These are phyloP conservation scores for Helotiales sp. DNA, from an alignment of 2,329 filamentous ascomycete species.

Conservation along the genomic window DNA sequence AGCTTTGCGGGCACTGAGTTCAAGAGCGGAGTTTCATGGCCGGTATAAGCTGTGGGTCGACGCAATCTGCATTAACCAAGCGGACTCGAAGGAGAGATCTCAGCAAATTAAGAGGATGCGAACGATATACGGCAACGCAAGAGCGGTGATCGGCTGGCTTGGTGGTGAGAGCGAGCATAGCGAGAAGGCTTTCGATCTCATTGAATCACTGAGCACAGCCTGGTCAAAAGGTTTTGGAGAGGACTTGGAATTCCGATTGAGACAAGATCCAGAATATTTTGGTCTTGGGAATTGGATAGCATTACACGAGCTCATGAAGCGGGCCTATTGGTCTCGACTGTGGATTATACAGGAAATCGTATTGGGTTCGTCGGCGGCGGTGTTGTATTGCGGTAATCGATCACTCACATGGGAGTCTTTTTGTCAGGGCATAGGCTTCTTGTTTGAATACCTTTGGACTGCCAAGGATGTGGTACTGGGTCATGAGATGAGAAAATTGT, in stretches of 20 bases:
- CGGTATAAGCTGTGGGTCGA: conserved; percentile 24
- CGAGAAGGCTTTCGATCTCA: conserved; percentile 21
- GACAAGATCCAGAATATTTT: conserved; percentile 15
- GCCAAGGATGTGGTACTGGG: conserved; percentile 23
- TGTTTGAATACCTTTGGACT: conserved; percentile 22
- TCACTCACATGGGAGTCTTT: conserved; percentile 20
- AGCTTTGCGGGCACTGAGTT: conserved; percentile 10
- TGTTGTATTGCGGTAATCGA: conserved; percentile 16
- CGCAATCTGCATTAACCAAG: conserved; percentile 32
- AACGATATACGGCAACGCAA: conserved; percentile 20
- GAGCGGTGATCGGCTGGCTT: conserved; percentile 23
- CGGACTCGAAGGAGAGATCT: conserved; percentile 13
- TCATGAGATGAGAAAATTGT: conserved; percentile 1
- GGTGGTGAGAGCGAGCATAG: conserved; percentile 21
- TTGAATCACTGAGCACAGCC: conserved; percentile 1
- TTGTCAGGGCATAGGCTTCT: conserved; percentile 18
- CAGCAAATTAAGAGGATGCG: conserved; percentile 23
- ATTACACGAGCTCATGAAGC: conserved; percentile 19
- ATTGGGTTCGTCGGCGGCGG: conserved; percentile 16
- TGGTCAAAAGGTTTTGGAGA: conserved; percentile 3
- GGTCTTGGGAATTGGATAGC: conserved; percentile 19
- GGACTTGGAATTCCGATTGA: neutral
- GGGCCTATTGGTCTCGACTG: conserved; percentile 29
- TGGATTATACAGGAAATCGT: conserved; percentile 35
- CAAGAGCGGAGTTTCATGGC: neutral